phyloP scores from a whole-genome alignment of 2,329 filamentous ascomycete genomes.

The Colletotrichum tanaceti region DNA sequence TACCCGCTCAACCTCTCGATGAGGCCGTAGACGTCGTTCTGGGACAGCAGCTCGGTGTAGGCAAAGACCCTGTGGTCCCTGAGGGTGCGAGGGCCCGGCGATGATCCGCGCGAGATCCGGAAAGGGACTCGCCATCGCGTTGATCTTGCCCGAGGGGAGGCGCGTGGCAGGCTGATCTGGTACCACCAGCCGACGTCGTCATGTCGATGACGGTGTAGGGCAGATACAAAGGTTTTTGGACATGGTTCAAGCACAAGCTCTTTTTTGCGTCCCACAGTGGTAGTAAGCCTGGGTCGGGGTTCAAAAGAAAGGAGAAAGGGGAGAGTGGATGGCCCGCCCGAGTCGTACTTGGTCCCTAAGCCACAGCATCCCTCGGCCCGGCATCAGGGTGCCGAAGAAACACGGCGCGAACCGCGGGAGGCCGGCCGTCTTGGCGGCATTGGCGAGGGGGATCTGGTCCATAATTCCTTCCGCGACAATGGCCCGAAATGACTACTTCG shows the following conservation, averaged over 20 bases:
- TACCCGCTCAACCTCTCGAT: constrained; percentile 63
- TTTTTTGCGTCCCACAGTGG: constrained; percentile 50
- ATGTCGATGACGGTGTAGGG: constrained; percentile 69
- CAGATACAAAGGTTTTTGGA: constrained; percentile 59
- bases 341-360: constrained; percentile 43
- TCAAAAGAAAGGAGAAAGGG: no score
- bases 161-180: constrained; percentile 54
- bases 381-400: constrained; percentile 59
- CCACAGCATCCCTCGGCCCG: constrained; percentile 50
- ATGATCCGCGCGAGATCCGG: constrained; percentile 61
- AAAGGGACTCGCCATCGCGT: constrained; percentile 14
- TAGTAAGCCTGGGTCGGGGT: background rate
- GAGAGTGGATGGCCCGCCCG: no score
- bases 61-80: constrained; percentile 64
- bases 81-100: constrained; percentile 61
- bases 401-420: constrained; percentile 65
- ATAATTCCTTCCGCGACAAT: constrained; percentile 51
- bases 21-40: constrained; percentile 59
- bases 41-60: constrained; percentile 58
- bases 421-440: constrained; percentile 60
- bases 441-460: constrained; percentile 59
- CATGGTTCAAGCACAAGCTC: constrained; percentile 61
- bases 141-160: constrained; percentile 46
- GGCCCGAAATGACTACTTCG: constrained; percentile 58
- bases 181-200: constrained; percentile 71